Evolutionary conservation across 345 rosid species (phyloP).

Genomic region (Turritis glabra): DNA sequence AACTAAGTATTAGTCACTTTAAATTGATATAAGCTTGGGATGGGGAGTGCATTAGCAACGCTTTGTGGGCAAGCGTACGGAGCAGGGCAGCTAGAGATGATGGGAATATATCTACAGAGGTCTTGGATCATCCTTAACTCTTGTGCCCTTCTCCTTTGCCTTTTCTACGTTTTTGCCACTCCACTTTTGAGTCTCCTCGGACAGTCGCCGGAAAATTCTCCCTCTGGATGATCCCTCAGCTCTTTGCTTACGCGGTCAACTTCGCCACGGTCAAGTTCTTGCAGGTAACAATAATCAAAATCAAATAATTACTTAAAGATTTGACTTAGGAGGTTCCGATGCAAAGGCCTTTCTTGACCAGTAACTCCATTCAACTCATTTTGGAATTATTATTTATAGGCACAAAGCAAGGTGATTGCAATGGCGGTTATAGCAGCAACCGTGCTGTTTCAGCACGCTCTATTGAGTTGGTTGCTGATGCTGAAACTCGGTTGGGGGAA

Average conservation of each 20-base stretch:
- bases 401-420: constrained; percentile 75
- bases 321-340: no score
- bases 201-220: constrained; percentile 56
- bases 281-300: constrained; percentile 39
- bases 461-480: constrained; percentile 72
- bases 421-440: constrained; percentile 63
- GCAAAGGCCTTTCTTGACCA: no score
- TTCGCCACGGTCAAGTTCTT: constrained; percentile 76
- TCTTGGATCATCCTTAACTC: constrained; percentile 68
- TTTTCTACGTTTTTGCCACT: constrained; percentile 55
- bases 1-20: no score
- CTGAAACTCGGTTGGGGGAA: constrained; percentile 62
- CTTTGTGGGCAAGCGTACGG: constrained; percentile 80
- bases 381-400: constrained; percentile 47
- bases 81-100: constrained; percentile 69
- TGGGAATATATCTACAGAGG: constrained; percentile 75
- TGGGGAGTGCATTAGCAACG: constrained; percentile 90
- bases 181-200: constrained; percentile 54
- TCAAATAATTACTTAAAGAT: not conserved
- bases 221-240: constrained; percentile 77
- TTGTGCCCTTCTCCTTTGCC: constrained; percentile 43
- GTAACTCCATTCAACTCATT: no score
- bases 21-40: constrained; percentile 52
- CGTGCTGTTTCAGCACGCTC: constrained; percentile 50
- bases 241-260: constrained; percentile 68